phyloP scores from a whole-genome alignment of 2,329 filamentous ascomycete species.

The Albifimbria verrucaria region DNA sequence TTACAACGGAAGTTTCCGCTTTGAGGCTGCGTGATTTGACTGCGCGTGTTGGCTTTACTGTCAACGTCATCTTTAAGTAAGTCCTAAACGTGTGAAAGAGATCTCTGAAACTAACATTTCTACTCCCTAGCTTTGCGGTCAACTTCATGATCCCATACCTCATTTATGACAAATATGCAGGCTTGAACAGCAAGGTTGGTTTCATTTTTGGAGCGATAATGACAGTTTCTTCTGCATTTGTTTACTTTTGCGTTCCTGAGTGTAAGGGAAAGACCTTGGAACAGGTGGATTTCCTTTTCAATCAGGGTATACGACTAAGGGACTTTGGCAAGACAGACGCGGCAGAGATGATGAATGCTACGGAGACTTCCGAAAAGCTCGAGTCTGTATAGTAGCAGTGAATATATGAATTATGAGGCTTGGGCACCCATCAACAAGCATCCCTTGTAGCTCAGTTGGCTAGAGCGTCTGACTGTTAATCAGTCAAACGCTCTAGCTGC shows the following conservation, averaged over 20 bases:
- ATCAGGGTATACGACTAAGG: constrained; percentile 11
- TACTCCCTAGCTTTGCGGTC: background rate
- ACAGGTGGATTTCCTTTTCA: constrained; percentile 21
- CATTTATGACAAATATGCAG: background rate
- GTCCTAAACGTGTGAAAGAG: too few relatives aligned
- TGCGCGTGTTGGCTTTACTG: constrained; percentile 3
- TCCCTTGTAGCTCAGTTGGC: constrained; percentile 7
- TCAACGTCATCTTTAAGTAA: constrained; percentile 9
- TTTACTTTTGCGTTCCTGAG: constrained; percentile 15
- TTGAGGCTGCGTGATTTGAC: constrained; percentile 3
- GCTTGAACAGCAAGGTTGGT: constrained; percentile 5
- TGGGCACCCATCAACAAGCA: too few relatives aligned
- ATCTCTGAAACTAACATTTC: background rate
- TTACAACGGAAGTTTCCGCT: constrained; percentile 16
- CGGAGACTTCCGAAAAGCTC: too few relatives aligned
- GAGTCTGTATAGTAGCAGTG: too few relatives aligned
- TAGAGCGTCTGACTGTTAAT: constrained; percentile 7
- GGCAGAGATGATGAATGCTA: background rate
- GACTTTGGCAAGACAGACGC: constrained; percentile 13
- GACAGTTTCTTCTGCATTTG: constrained; percentile 11
- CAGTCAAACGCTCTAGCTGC: too few relatives aligned
- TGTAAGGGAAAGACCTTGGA: constrained; percentile 17
- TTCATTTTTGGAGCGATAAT: constrained; percentile 14
- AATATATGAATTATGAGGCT: too few relatives aligned
- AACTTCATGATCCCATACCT: constrained; percentile 1